Percentiles rank a stretch among this genome's conserved stretches.
Conservation (phyloP, 305 asterid genomes). For the Stenogyne calaminthoides region DNA sequence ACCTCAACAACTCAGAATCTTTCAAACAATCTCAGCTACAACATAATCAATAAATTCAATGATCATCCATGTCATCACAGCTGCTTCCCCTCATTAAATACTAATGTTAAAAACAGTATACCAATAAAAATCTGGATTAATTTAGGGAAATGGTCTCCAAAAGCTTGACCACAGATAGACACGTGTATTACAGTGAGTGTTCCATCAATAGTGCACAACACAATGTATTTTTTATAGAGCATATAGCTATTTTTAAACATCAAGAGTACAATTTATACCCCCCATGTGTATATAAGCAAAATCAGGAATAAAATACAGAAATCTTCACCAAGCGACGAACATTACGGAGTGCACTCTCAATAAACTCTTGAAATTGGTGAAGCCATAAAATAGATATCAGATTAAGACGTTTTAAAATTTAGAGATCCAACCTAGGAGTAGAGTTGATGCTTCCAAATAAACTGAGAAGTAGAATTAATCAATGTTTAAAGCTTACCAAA, state of each 20-base stretch:
- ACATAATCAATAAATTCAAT: neutral
- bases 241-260: constrained; percentile 5
- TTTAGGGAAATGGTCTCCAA: neutral
- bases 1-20: neutral
- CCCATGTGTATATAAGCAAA: no score
- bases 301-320: no score
- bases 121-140: neutral
- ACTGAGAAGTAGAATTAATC: constrained; percentile 6
- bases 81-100: neutral
- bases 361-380: no score
- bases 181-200: neutral
- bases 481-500: constrained; percentile 26
- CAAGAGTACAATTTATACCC: constrained; percentile 3
- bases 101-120: neutral
- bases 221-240: neutral
- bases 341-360: no score
- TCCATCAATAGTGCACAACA: neutral
- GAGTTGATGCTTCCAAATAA: constrained; percentile 18
- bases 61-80: neutral
- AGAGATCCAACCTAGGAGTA: neutral
- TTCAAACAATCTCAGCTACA: constrained; percentile 5
- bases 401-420: no score
- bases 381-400: no score
- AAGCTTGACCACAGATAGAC: neutral
- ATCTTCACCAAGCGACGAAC: no score